Evolutionary conservation across 1,284 basidiomycete species (phyloP).

Genomic region (Papiliotrema fonsecae): DNA sequence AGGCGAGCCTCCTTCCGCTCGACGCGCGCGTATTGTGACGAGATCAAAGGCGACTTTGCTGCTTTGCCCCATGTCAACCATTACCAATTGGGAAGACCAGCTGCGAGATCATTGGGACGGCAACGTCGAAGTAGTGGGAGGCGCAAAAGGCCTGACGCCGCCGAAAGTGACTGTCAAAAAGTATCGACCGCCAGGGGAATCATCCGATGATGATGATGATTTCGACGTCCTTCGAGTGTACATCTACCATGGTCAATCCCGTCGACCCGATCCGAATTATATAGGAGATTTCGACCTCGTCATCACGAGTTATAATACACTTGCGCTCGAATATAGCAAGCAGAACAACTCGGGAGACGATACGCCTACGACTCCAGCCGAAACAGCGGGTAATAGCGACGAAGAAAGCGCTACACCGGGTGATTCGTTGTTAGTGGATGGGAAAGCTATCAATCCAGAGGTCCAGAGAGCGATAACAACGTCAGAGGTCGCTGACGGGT

Average conservation of each 20-base stretch:
- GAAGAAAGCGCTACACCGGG: slow-evolving; percentile 31
- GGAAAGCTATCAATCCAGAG: slow-evolving; percentile 50
- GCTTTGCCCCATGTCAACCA: slow-evolving; percentile 91
- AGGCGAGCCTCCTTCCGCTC: slow-evolving; percentile 35
- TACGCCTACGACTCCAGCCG: slow-evolving; percentile 30
- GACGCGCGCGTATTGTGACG: slow-evolving; percentile 67
- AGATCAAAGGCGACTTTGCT: slow-evolving; percentile 90
- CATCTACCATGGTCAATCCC: slow-evolving; percentile 89
- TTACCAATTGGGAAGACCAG: slow-evolving; percentile 98
- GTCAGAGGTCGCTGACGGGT: slow-evolving; percentile 41
- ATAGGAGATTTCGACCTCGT: slow-evolving; percentile 94
- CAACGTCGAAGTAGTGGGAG: slow-evolving; percentile 74
- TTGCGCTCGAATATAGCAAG: slow-evolving; percentile 91
- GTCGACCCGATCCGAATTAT: slow-evolving; percentile 76
- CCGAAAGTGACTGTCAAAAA: slow-evolving; percentile 24
- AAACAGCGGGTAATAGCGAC: slow-evolving; percentile 38
- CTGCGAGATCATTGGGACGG: slow-evolving; percentile 92
- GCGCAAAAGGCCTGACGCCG: slow-evolving; percentile 49
- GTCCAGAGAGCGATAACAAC: slow-evolving; percentile 65
- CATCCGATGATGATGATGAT: slow-evolving; percentile 23
- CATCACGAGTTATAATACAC: slow-evolving; percentile 93
- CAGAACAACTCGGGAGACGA: slow-evolving; percentile 61
- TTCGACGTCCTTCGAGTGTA: slow-evolving; percentile 65
- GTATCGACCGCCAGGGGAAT: slow-evolving; percentile 20
- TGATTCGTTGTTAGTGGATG: slow-evolving; percentile 14